A percentile compares a stretch with the other conserved stretches of the same genome.
These are phyloP conservation scores for Blastomyces silverae DNA, from an alignment of 2,329 filamentous ascomycete genomes.

Conservation along the genomic window DNA sequence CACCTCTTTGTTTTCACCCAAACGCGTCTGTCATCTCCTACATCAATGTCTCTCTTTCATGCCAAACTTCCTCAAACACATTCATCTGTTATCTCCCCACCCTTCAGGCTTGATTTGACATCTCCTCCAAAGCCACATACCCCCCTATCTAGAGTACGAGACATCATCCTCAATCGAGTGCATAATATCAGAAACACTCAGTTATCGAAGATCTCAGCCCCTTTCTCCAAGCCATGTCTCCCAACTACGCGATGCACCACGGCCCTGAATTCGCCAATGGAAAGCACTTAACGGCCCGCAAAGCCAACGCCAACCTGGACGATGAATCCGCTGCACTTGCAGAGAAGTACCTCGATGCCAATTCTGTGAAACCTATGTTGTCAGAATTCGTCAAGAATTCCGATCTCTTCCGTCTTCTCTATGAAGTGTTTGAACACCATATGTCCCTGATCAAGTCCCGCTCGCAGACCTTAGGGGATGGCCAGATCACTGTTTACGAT, in stretches of 20 bases:
- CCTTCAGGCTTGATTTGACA: background rate
- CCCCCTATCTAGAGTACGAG: background rate
- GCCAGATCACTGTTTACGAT: slow-evolving; percentile 39
- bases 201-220: background rate
- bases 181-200: background rate
- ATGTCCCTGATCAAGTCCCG: slow-evolving; percentile 33
- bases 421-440: slow-evolving; percentile 33
- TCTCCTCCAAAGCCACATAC: background rate
- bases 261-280: background rate
- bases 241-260: background rate
- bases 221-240: background rate
- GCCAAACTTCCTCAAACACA: background rate
- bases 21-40: slow-evolving; percentile 1
- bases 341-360: slow-evolving; percentile 25
- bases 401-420: slow-evolving; percentile 26
- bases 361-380: slow-evolving; percentile 27
- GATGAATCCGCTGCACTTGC: slow-evolving; percentile 27
- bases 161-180: background rate
- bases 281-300: background rate
- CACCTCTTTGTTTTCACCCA: background rate
- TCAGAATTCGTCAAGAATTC: slow-evolving; percentile 28
- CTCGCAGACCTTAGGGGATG: slow-evolving; percentile 31
- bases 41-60: background rate
- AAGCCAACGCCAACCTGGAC: slow-evolving; percentile 8
- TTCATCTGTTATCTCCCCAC: background rate